Conservation (phyloP, 352 stramenopile species). For the Pythium apleroticum region DNA sequence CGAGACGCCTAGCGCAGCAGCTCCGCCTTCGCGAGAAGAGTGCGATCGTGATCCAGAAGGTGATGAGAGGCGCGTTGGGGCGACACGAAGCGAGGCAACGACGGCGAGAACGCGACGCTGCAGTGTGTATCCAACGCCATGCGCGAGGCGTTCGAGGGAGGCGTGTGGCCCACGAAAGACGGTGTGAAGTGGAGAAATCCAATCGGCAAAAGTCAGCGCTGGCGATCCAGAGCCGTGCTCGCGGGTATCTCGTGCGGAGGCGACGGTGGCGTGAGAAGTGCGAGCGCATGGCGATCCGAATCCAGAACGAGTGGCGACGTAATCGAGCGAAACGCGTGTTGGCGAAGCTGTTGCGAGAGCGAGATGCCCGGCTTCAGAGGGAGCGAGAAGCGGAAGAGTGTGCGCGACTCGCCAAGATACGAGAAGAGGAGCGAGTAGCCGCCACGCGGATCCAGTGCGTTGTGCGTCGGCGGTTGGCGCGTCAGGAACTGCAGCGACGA, state of each 20-base stretch:
- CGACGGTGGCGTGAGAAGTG: slow-evolving; percentile 20
- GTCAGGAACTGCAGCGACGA: not conserved
- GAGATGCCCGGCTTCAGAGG: slow-evolving; percentile 4
- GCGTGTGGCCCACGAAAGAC: not conserved
- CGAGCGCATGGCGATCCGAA: not conserved
- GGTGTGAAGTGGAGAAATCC: slow-evolving; percentile 7
- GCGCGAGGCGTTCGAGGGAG: slow-evolving; percentile 29
- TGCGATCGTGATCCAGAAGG: slow-evolving; percentile 43
- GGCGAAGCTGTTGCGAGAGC: not conserved
- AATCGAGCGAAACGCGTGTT: slow-evolving; percentile 5
- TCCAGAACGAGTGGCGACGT: slow-evolving; percentile 20
- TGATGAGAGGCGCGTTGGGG: slow-evolving; percentile 21
- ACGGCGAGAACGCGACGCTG: slow-evolving; percentile 16
- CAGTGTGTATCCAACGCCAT: slow-evolving; percentile 43
- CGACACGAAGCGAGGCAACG: not conserved
- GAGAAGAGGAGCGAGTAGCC: not conserved
- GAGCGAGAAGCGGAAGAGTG: slow-evolving; percentile 6
- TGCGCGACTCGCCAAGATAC: not conserved
- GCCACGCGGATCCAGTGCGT: slow-evolving; percentile 23
- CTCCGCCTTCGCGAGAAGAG: slow-evolving; percentile 24
- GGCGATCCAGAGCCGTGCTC: slow-evolving; percentile 40
- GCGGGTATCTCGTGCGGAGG: slow-evolving; percentile 32
- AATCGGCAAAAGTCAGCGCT: slow-evolving; percentile 30
- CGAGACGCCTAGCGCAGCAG: slow-evolving; percentile 17
- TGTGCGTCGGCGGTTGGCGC: slow-evolving; percentile 12